These are phyloP conservation scores for Beauveria asiatica DNA, from an alignment of 2,329 filamentous ascomycete genomes.

Conservation along the genomic window DNA sequence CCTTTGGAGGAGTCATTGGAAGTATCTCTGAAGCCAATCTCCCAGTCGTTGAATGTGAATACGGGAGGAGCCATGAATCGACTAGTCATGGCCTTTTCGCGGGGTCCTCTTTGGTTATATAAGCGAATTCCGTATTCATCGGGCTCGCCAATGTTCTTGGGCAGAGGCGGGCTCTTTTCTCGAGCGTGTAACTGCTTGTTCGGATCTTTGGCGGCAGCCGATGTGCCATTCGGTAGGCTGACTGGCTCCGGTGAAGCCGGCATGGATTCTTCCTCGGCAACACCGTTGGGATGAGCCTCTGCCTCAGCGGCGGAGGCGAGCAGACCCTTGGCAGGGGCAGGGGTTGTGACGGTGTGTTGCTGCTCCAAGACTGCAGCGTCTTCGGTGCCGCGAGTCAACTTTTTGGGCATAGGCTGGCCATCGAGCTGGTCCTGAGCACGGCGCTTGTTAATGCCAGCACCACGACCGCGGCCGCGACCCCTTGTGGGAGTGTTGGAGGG, in stretches of 20 bases:
- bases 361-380: constrained; percentile 20
- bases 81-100: constrained; percentile 39
- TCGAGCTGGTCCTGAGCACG: constrained; percentile 42
- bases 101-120: constrained; percentile 31
- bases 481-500: constrained; percentile 20
- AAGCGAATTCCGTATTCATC: constrained; percentile 45
- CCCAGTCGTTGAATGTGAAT: constrained; percentile 41
- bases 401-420: constrained; percentile 41
- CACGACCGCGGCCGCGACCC: constrained; percentile 25
- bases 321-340: constrained; percentile 30
- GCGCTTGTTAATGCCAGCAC: constrained; percentile 34
- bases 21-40: constrained; percentile 53
- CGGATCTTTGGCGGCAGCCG: constrained; percentile 19
- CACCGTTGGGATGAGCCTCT: constrained; percentile 26
- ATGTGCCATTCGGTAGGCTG: constrained; percentile 19
- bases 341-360: constrained; percentile 18
- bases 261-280: constrained; percentile 27
- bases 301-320: constrained; percentile 31
- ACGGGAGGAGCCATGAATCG: constrained; percentile 41
- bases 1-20: constrained; percentile 47
- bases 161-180: constrained; percentile 29
- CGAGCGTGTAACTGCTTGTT: constrained; percentile 24
- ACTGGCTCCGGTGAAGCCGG: constrained; percentile 28
- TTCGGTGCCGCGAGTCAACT: constrained; percentile 28
- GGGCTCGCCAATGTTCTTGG: constrained; percentile 34